Evolutionary conservation across 164 flowering plant genomes (phyloP).

Genomic region (Pachysandra terminalis): DNA sequence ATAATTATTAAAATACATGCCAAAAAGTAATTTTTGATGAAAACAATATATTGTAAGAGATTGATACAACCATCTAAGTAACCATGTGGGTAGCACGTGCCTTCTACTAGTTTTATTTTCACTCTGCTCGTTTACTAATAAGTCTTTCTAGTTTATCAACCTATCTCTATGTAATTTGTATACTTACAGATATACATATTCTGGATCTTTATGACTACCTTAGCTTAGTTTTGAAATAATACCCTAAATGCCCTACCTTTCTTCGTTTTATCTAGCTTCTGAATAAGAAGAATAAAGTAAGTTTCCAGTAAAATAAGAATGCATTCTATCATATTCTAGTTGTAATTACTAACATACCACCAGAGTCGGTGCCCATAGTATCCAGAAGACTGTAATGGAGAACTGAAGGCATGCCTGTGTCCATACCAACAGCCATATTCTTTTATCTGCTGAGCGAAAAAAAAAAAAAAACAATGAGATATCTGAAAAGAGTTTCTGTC

Average conservation of each 20-base stretch:
- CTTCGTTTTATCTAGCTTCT: not conserved
- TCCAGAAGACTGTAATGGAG: slow-evolving; percentile 69
- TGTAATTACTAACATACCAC: slow-evolving; percentile 52
- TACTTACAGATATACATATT: too few species aligned
- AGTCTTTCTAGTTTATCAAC: too few species aligned
- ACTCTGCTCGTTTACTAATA: too few species aligned
- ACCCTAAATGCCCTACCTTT: not conserved
- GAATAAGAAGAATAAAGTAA: not conserved
- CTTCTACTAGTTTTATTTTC: too few species aligned
- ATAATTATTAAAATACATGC: too few species aligned
- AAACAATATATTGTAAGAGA: too few species aligned
- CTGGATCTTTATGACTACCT: too few species aligned
- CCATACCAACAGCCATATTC: slow-evolving; percentile 65
- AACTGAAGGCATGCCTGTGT: slow-evolving; percentile 77
- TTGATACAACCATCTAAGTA: too few species aligned
- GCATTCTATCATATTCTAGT: not conserved
- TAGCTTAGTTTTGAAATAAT: too few species aligned
- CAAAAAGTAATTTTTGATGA: too few species aligned
- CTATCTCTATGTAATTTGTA: too few species aligned
- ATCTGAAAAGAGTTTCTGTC: not conserved
- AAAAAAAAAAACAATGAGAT: not conserved
- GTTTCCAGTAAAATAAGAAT: not conserved
- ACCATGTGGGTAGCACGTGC: too few species aligned
- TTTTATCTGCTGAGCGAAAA: slow-evolving; percentile 54
- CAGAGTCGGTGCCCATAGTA: slow-evolving; percentile 87